A percentile compares a stretch with the other conserved stretches of the same genome.
Conservation (phyloP, 2,329 filamentous ascomycete species). For the Thelonectria discophora region DNA sequence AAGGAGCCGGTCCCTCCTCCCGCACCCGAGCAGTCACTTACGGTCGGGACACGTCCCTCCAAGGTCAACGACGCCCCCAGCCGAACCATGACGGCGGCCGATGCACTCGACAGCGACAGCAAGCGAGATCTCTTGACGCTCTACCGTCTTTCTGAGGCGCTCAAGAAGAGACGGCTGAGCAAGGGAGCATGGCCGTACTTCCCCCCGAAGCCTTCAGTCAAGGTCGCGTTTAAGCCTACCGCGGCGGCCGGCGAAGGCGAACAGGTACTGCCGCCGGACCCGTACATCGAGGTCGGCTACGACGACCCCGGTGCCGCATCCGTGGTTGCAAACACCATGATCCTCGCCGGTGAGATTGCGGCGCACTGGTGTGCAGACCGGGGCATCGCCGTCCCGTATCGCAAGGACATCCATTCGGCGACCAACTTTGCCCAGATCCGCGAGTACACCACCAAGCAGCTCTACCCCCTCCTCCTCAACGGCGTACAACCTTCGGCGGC, state of each 20-base stretch:
- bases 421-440: slow-evolving; percentile 50
- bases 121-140: slow-evolving; percentile 59
- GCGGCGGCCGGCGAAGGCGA: slow-evolving; percentile 17
- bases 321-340: slow-evolving; percentile 60
- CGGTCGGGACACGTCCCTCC: slow-evolving; percentile 41
- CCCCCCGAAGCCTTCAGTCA: slow-evolving; percentile 53
- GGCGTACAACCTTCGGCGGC: slow-evolving; percentile 46
- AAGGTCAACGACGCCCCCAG: slow-evolving; percentile 34
- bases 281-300: slow-evolving; percentile 55
- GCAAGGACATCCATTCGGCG: slow-evolving; percentile 55
- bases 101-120: slow-evolving; percentile 54
- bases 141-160: slow-evolving; percentile 56
- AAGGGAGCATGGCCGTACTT: slow-evolving; percentile 62
- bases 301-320: slow-evolving; percentile 45
- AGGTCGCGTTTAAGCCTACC: slow-evolving; percentile 53
- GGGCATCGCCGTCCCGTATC: slow-evolving; percentile 67
- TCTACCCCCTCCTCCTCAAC: slow-evolving; percentile 47
- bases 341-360: slow-evolving; percentile 68
- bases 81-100: slow-evolving; percentile 55
- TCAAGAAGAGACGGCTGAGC: slow-evolving; percentile 53
- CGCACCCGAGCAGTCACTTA: slow-evolving; percentile 38
- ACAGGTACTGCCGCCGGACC: slow-evolving; percentile 54
- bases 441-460: slow-evolving; percentile 46
- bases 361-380: slow-evolving; percentile 68
- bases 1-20: slow-evolving; percentile 45